Conservation (phyloP, 2,329 filamentous ascomycete genomes). For the Leptographium lundbergii region DNA sequence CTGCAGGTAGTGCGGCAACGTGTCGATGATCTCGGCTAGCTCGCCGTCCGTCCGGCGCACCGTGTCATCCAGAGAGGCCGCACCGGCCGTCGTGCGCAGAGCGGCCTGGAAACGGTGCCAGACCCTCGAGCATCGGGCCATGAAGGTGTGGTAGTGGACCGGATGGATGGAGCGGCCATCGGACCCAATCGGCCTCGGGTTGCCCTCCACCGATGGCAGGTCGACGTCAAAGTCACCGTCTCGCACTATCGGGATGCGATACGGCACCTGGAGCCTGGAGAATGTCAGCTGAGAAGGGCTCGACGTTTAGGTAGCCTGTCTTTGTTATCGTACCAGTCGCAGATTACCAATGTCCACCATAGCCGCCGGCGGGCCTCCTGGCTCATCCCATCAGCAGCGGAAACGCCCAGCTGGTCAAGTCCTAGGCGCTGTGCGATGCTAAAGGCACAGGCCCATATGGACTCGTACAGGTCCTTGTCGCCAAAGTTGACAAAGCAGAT, state of each 20-base stretch:
- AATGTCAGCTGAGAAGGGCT: background rate
- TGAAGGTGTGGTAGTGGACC: background rate
- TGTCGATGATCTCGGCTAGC: background rate
- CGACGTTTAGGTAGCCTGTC: background rate
- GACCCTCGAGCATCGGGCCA: background rate
- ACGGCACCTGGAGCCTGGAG: background rate
- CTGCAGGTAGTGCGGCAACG: background rate
- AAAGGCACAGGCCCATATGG: background rate
- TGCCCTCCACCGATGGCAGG: background rate
- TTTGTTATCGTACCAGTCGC: background rate
- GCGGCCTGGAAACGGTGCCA: background rate
- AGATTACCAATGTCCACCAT: constrained; percentile 2
- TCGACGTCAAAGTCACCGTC: background rate
- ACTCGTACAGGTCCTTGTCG: constrained; percentile 7
- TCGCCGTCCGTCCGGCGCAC: background rate
- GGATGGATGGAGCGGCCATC: background rate
- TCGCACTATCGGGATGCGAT: background rate
- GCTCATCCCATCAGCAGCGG: background rate
- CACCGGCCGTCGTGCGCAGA: background rate
- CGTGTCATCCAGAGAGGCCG: background rate
- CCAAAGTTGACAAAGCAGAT: constrained; percentile 1
- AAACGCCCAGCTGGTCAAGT: background rate
- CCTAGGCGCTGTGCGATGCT: background rate
- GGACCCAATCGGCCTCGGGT: background rate
- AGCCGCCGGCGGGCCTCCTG: background rate